phyloP scores from a whole-genome alignment of 768 basidiomycete genomes.

The Solioccasus polychromus region DNA sequence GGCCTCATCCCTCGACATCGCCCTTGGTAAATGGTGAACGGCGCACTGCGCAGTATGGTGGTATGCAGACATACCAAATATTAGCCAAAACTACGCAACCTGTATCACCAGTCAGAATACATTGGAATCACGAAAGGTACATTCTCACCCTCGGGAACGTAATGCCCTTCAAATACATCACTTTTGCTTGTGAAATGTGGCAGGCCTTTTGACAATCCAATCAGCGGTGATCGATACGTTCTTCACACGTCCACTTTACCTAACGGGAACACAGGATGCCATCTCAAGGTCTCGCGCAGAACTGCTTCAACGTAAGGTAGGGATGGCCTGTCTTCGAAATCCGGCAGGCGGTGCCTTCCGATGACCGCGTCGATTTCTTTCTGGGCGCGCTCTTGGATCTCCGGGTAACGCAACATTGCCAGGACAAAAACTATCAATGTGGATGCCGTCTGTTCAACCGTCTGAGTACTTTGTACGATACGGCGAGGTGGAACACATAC shows the following conservation, averaged over 20 bases:
- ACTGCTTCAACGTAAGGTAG: conserved; percentile 34
- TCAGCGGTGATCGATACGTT: neutral
- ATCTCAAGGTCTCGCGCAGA: conserved; percentile 34
- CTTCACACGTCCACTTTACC: conserved; percentile 14
- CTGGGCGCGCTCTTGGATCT: conserved; percentile 33
- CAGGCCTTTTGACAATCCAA: conserved; percentile 17
- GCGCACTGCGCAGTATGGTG: neutral
- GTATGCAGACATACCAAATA: conserved; percentile 21
- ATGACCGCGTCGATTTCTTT: conserved; percentile 33
- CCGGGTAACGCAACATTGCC: conserved; percentile 34
- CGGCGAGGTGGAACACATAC: conserved; percentile 12
- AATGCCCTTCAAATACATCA: conserved; percentile 25
- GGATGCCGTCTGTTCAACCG: conserved; percentile 27
- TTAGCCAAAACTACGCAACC: conserved; percentile 31
- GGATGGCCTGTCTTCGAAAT: conserved; percentile 24
- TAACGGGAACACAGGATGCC: conserved; percentile 33
- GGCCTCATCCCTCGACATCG: conserved; percentile 26
- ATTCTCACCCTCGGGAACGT: conserved; percentile 26
- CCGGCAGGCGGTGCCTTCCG: conserved; percentile 28
- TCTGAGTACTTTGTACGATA: conserved; percentile 1
- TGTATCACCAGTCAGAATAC: conserved; percentile 17
- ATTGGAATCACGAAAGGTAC: neutral
- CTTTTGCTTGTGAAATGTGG: conserved; percentile 26
- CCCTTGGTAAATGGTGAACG: conserved; percentile 20
- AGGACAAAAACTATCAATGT: conserved; percentile 31